phyloP scores from a whole-genome alignment of 139 green algal species.

The Zygnema cylindricum region DNA sequence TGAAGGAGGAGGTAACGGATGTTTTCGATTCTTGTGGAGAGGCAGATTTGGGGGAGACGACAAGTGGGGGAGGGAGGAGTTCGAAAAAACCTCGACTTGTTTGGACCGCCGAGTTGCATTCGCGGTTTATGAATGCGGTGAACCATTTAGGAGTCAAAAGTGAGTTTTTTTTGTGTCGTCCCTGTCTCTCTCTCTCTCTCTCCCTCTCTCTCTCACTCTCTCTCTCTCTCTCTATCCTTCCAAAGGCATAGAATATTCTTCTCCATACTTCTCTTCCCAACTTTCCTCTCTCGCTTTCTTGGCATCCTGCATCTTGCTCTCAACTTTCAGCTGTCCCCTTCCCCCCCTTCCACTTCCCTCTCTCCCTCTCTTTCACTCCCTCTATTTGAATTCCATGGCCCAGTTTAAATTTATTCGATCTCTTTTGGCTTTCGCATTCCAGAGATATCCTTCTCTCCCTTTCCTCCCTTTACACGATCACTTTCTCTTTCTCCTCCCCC shows the following conservation, averaged over 20 bases:
- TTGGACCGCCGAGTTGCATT: slow-evolving; percentile 71
- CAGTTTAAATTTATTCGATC: too few species aligned
- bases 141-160: slow-evolving; percentile 92
- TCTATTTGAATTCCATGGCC: too few species aligned
- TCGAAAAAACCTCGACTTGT: slow-evolving; percentile 69
- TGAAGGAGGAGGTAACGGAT: slow-evolving; percentile 7
- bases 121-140: slow-evolving; percentile 93
- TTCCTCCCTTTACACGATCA: background rate
- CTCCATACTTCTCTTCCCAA: background rate
- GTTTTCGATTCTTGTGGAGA: background rate
- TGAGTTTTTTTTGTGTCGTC: slow-evolving; percentile 67
- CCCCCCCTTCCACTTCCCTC: too few species aligned
- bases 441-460: too few species aligned
- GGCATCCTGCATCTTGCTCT: background rate
- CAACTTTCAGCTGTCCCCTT: background rate
- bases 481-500: too few species aligned
- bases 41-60: background rate
- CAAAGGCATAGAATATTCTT: background rate
- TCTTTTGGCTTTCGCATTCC: too few species aligned
- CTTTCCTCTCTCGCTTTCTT: background rate
- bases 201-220: background rate
- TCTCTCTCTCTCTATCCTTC: background rate
- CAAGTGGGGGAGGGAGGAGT: background rate
- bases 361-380: too few species aligned
- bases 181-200: background rate